Base-by-base conservation (phyloP, 1,139 yeast genomes). In the Yamadazyma triangularis region DNA sequence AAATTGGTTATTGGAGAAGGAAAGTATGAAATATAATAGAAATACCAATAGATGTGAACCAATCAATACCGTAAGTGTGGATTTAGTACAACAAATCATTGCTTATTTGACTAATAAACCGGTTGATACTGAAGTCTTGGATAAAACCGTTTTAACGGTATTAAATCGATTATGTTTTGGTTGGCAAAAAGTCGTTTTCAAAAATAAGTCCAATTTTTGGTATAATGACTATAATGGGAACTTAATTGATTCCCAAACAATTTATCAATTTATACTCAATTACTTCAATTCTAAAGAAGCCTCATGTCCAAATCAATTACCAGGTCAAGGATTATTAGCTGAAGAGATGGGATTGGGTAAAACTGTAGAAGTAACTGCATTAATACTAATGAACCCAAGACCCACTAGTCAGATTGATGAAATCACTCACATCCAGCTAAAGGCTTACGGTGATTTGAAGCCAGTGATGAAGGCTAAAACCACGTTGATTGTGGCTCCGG, bases 331-430 rank as follows among this genome's bases (percentile, higher is more conserved):
- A 0, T 58, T 89, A 7, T 54, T 89, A 24, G 83, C 93, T 1
- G 97, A 89, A 50, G 97, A 91, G 55, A 91, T 91, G 98, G 97
- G 98, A 0, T 67, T 91, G 4, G 98, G 98, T 0, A 91, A 91
- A 51, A 89, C 97, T 0, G 79, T 91, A 2, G 98, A 91, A 51
- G 64, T 87, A 6, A 65, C 87, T 2, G 67, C 95, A 0, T 57
- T 88, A 22, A 58, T 81, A 0, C 50, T 79, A 3, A 49, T 79
- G 33, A 82, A 89, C 50, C 77, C 64, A 15, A 53, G 86, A 13
- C 70, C 71, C 0, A 30, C 40, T 0, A 51, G 48, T 11, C 82
- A 79, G 39, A 42, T 58, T 8, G 70, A 69, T 32, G 64, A 69
- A 22, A 51, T 57, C 4, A 39, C 61, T 1, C 61, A 51, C 36